Percentiles rank a stretch among this genome's conserved stretches.
Evolutionary conservation across 2,329 filamentous ascomycete genomes (phyloP).

Genomic region (Trichoderma sp.): DNA sequence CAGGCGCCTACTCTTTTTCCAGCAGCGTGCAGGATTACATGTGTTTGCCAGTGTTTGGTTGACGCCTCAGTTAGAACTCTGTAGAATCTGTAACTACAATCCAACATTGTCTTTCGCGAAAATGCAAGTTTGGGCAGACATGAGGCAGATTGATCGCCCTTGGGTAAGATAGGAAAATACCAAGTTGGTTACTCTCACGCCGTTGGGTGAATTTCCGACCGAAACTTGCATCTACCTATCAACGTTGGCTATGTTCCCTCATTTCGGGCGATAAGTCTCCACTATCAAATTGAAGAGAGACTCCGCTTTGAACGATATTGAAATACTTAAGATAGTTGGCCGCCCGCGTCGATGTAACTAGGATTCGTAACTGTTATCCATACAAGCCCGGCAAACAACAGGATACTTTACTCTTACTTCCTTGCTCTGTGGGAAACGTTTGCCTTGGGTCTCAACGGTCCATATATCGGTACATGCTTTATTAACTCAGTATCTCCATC

Average conservation of each 20-base stretch:
- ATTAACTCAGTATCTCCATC: background rate
- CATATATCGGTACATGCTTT: background rate
- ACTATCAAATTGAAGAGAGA: background rate
- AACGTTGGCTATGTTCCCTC: background rate
- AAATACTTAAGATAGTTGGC: constrained; percentile 12
- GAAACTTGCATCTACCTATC: constrained; percentile 9
- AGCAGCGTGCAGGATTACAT: constrained; percentile 20
- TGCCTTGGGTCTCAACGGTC: background rate
- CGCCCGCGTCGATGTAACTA: constrained; percentile 4
- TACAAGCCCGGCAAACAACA: background rate
- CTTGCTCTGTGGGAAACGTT: background rate
- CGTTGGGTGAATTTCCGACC: background rate
- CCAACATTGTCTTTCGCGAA: background rate
- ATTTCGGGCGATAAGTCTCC: background rate
- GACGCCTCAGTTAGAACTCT: background rate
- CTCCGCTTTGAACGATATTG: constrained; percentile 8
- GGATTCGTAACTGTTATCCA: constrained; percentile 9
- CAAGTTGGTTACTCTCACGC: background rate
- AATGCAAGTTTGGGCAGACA: background rate
- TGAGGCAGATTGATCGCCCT: background rate
- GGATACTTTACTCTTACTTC: background rate
- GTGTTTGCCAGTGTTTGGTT: constrained; percentile 22
- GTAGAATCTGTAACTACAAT: background rate
- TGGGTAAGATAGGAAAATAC: background rate
- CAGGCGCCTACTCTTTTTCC: constrained; percentile 3